Conservation (phyloP, 495 filamentous ascomycete genomes). For the Tuber indicum region DNA sequence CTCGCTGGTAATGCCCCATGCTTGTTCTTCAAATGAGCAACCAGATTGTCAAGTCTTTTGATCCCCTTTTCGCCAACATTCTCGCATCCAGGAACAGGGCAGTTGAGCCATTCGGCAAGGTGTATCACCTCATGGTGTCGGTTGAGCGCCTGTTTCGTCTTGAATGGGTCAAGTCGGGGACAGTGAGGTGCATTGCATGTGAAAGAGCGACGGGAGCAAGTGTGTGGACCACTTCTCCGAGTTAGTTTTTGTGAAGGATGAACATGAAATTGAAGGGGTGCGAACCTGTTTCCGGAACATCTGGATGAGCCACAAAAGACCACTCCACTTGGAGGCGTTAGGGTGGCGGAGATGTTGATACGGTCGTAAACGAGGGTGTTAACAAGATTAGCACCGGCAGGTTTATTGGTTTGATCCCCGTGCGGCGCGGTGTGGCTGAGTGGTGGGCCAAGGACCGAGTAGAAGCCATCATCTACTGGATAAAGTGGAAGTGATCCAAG, state of each 20-base stretch:
- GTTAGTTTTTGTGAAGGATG: neutral
- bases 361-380: neutral
- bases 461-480: neutral
- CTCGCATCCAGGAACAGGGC: neutral
- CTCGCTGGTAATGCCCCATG: neutral
- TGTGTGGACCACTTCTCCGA: neutral
- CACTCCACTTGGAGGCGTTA: neutral
- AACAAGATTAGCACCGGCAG: neutral
- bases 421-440: neutral
- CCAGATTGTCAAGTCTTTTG: constrained; percentile 3
- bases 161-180: neutral
- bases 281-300: neutral
- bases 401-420: neutral
- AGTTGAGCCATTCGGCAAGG: neutral
- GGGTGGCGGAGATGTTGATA: neutral
- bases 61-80: constrained; percentile 1
- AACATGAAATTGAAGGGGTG: neutral
- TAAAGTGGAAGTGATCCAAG: neutral
- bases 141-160: neutral
- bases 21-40: neutral
- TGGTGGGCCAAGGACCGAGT: neutral
- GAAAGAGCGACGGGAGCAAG: neutral
- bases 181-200: neutral
- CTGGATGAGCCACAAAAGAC: neutral
- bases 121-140: neutral